phyloP scores from a whole-genome alignment of 129 eudicot genomes.

The Arctium minus region DNA sequence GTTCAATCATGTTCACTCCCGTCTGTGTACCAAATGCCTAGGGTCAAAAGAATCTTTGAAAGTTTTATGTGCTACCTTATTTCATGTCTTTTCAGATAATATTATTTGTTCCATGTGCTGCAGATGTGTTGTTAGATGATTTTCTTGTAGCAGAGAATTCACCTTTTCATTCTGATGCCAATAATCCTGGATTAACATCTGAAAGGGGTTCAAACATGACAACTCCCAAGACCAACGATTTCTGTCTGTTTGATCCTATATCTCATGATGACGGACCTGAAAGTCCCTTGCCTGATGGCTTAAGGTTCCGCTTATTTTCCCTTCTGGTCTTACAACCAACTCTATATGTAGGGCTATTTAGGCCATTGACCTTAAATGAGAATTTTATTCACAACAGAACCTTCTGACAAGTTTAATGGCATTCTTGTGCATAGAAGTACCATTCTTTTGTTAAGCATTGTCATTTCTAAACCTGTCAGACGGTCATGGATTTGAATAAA shows the following conservation, averaged over 20 bases:
- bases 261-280: slow-evolving; percentile 46
- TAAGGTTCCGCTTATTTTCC: slow-evolving; percentile 41
- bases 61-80: neutral
- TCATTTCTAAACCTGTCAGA: neutral
- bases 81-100: neutral
- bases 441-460: neutral
- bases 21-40: too few relatives aligned
- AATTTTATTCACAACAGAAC: neutral
- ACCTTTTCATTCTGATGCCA: slow-evolving; percentile 48
- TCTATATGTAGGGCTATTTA: neutral
- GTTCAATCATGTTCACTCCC: too few relatives aligned
- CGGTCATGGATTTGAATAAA: neutral
- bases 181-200: slow-evolving; percentile 30
- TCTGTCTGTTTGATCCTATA: slow-evolving; percentile 29
- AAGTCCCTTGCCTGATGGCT: slow-evolving; percentile 35
- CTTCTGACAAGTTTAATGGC: neutral
- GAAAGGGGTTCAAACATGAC: slow-evolving; percentile 23
- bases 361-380: neutral
- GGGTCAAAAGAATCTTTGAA: neutral
- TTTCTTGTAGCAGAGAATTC: slow-evolving; percentile 83
- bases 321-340: neutral
- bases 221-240: slow-evolving; percentile 42
- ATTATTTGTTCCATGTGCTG: slow-evolving; percentile 2
- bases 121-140: slow-evolving; percentile 83
- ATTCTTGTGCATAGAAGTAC: neutral